Conservation (phyloP, 1,139 yeast species). For the Nakaseomyces nivariensis region DNA sequence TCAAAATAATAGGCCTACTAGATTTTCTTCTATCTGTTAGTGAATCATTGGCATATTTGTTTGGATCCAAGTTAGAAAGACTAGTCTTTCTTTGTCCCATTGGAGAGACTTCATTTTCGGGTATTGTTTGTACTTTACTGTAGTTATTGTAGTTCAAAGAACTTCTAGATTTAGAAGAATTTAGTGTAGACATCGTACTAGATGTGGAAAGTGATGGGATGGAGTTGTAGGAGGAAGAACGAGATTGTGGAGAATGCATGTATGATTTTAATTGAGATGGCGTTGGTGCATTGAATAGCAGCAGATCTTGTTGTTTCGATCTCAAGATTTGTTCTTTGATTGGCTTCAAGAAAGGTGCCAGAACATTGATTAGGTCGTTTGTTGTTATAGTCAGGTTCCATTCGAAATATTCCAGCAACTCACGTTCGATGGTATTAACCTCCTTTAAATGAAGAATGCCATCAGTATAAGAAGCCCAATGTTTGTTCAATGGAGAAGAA, state of each 20-base stretch:
- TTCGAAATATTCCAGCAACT: constrained; percentile 65
- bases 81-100: neutral
- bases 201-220: constrained; percentile 23
- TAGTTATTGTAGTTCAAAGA: constrained; percentile 3
- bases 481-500: constrained; percentile 87
- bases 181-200: constrained; percentile 19
- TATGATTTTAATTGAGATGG: constrained; percentile 9
- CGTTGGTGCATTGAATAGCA: constrained; percentile 15
- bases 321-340: constrained; percentile 38
- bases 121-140: constrained; percentile 5
- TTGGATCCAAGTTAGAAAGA: constrained; percentile 1
- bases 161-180: constrained; percentile 11
- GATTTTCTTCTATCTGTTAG: constrained; percentile 5
- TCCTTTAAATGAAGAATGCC: constrained; percentile 69
- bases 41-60: constrained; percentile 3
- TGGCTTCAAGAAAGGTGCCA: constrained; percentile 67
- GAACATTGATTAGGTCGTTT: constrained; percentile 55
- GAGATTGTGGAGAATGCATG: constrained; percentile 10
- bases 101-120: neutral
- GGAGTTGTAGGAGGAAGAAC: constrained; percentile 18
- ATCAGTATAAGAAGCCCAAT: constrained; percentile 88
- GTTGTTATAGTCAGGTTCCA: constrained; percentile 72
- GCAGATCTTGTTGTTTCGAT: constrained; percentile 10
- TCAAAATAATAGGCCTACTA: constrained; percentile 14
- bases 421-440: constrained; percentile 86